Percentiles rank a stretch among this genome's conserved stretches.
phyloP scores from a whole-genome alignment of 495 filamentous ascomycete species.

The Massariosphaeria phaeospora region DNA sequence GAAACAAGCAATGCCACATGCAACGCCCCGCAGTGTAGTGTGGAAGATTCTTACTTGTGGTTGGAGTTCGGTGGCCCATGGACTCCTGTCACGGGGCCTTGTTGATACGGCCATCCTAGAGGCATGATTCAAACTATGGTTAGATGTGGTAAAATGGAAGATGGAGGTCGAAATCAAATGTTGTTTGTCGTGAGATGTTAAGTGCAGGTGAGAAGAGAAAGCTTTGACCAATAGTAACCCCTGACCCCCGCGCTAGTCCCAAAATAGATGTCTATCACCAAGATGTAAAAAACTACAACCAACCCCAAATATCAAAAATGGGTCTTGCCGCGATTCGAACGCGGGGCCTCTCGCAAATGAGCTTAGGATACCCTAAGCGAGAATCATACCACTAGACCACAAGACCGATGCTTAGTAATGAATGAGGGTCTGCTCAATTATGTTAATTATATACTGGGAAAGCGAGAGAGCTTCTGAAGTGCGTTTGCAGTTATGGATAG shows the following conservation, averaged over 20 bases:
- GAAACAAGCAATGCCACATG: no score
- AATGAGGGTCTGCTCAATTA: no score
- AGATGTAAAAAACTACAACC: no score
- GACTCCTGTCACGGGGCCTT: conserved; percentile 13
- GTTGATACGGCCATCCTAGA: conserved; percentile 10
- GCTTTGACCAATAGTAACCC: conserved; percentile 15
- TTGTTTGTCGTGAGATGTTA: neutral
- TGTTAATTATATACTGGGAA: neutral
- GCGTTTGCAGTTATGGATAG: no score
- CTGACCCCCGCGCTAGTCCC: neutral
- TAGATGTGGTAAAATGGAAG: neutral
- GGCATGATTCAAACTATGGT: conserved; percentile 5
- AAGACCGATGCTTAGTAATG: neutral
- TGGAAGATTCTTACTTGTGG: conserved; percentile 28
- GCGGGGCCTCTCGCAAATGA: conserved; percentile 7
- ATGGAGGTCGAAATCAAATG: neutral
- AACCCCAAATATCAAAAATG: no score
- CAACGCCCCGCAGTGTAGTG: no score
- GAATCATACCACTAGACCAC: conserved; percentile 27
- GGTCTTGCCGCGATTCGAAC: neutral
- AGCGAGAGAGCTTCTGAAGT: neutral
- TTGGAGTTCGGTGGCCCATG: conserved; percentile 23
- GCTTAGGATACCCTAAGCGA: conserved; percentile 10
- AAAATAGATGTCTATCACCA: neutral
- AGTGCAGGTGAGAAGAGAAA: neutral